Evolutionary conservation across 805 yeast genomes (phyloP).

Genomic region (Metschnikowia gelsemii): DNA sequence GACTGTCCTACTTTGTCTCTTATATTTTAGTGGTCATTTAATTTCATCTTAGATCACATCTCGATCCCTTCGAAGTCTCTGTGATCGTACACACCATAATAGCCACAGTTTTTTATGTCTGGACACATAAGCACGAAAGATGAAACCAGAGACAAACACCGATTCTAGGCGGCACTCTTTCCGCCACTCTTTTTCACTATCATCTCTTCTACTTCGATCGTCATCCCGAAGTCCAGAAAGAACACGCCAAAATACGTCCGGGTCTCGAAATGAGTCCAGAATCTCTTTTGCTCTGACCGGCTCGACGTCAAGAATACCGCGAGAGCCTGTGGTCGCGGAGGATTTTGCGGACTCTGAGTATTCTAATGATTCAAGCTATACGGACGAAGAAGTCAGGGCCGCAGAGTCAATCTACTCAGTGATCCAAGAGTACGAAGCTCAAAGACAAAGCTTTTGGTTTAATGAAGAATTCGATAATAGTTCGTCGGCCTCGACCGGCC

Average conservation of each 20-base stretch:
- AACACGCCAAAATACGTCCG: neutral
- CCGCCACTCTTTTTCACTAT: slow-evolving; percentile 9
- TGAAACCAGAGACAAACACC: neutral
- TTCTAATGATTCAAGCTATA: slow-evolving; percentile 12
- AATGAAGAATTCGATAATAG: slow-evolving; percentile 12
- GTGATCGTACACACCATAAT: neutral
- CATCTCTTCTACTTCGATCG: slow-evolving; percentile 6
- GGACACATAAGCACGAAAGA: no score
- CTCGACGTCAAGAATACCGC: neutral
- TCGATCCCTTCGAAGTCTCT: neutral
- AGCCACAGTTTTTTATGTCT: neutral
- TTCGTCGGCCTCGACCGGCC: no score
- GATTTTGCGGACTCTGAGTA: slow-evolving; percentile 43
- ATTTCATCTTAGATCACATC: neutral
- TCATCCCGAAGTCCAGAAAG: slow-evolving; percentile 12
- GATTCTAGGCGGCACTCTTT: neutral
- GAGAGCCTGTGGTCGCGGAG: slow-evolving; percentile 21
- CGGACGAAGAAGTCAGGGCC: slow-evolving; percentile 18
- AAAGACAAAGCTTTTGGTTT: slow-evolving; percentile 13
- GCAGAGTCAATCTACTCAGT: slow-evolving; percentile 34
- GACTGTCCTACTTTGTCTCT: slow-evolving; percentile 2
- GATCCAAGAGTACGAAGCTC: slow-evolving; percentile 28
- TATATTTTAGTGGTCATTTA: slow-evolving; percentile 2
- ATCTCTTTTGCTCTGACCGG: slow-evolving; percentile 7
- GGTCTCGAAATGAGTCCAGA: slow-evolving; percentile 9